Evolutionary conservation across 805 yeast genomes (phyloP), one percentile per base, ranked within the genome.

Genomic region (Barnettozyma salicaria): DNA sequence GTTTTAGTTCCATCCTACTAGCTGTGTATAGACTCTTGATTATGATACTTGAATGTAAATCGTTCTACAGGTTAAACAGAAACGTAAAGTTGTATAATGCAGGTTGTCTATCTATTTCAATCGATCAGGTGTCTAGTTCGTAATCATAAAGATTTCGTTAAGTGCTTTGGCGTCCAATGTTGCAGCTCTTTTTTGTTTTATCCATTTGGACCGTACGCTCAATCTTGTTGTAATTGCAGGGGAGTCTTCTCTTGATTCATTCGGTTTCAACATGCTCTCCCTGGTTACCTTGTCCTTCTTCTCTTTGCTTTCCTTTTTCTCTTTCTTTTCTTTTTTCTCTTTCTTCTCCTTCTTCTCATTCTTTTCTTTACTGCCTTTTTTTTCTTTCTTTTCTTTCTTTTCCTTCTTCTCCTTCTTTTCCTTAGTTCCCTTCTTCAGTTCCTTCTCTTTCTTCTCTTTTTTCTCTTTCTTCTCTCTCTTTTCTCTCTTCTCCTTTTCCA

Each of bases 91-190:
- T 7, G 9, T 27, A 16, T 13, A 7, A 27, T 27, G 24, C 24
- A 22, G 11, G 24, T 9, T 22, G 24, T 22, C 8, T 9, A 22
- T 22, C 11, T 22, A n/a, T n/a, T n/a, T 22, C 12, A 27, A 11
- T 27, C 6, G 18, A 27, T 19, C n/a, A 12, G 13, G 8, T 18
- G 36, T 9, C 16, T 58, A 65, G 44, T 68, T 72, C 19, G 81
- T 67, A 32, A 88, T 75, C 97, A 90, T 90, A 56, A 90, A 85
- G 40, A 90, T 90, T 61, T 90, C 97, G 49, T 85, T 87, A 44
- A 90, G 69, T 11, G 96, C 88, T 58, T 86, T 79, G 3, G 82
- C 72, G 56, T 90, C 97, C 78, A 82, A 75, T 0, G 89, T 87
- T 2, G 97, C 90, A 9, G 95, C 92, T 51, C 92, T 73, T 58